Evolutionary conservation across 495 filamentous ascomycete species (phyloP), one percentile per base, ranked within the genome.

Genomic region (Chlorociboria aeruginascens): DNA sequence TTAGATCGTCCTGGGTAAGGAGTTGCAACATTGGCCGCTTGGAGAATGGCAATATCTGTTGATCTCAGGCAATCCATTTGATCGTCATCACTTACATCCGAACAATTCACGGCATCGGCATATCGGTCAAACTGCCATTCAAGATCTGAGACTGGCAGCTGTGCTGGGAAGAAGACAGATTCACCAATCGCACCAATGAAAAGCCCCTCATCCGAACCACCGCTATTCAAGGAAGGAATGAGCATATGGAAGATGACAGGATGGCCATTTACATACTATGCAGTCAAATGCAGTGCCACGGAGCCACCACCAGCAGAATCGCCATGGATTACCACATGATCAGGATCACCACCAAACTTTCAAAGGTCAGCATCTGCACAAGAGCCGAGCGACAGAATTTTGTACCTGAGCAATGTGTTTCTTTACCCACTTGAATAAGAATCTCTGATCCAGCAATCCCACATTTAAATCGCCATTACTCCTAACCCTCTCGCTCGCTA

Each of bases 281-380:
- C 78, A 3, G 78, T 68, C 16, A 86, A 67, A 33, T 84, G 77
- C 38, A 85, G 63, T 9, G 74, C 77, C 6, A 43, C 41, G 7
- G 41, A 43, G 8, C 69, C 80, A 7, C 73, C 82, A n/a, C 84
- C 84, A 6, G 83, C 83, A 25, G 78, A 83, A 12, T 73, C 74
- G 42, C 84, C 81, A 50, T 79, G 75, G 34, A 87, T 74, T 17
- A 81, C 75, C 20, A 86, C 75, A 50, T 83, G 81, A 13, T 73
- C 53, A 0, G 83, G 81, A 53, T 89, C 74, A 29, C 84, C 83
- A 31, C 83, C 84, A 49, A 89, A 86, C 68, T 82, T 47, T 13
- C 4, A 43, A 28, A 31, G 11, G 7, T 44, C 32, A 46, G 29
- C 29, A 32, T 12, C 25, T 43, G 11, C 20, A 14, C 9, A 30